Evolutionary conservation across 2,329 filamentous ascomycete species (phyloP).

Genomic region (Penicillium nordicum): DNA sequence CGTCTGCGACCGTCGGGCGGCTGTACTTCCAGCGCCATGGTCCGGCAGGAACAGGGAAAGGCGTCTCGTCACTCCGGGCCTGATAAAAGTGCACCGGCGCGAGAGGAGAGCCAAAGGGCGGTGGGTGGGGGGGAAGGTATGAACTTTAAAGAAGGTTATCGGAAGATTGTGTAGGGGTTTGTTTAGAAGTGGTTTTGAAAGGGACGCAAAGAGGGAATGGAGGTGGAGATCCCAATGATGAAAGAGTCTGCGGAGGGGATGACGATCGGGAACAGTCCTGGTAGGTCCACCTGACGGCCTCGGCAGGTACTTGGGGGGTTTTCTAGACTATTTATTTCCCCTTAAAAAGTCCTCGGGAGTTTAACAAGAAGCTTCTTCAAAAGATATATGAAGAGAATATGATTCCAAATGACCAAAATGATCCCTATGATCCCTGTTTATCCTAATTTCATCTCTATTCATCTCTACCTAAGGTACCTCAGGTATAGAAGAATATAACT

Average conservation of each 20-base stretch:
- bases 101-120: slow-evolving; percentile 28
- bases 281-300: slow-evolving; percentile 32
- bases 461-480: background rate
- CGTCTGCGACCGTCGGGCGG: slow-evolving; percentile 54
- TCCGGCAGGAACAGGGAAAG: slow-evolving; percentile 33
- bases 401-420: too few species aligned
- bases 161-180: slow-evolving; percentile 9
- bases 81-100: slow-evolving; percentile 31
- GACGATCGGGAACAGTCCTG: slow-evolving; percentile 16
- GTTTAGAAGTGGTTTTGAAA: slow-evolving; percentile 15
- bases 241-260: slow-evolving; percentile 27
- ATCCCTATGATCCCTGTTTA: background rate
- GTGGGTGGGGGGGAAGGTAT: background rate
- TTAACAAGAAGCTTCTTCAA: slow-evolving; percentile 1
- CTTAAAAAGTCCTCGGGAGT: slow-evolving; percentile 1
- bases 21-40: slow-evolving; percentile 49
- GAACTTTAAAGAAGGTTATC: slow-evolving; percentile 9
- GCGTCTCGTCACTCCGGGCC: slow-evolving; percentile 40
- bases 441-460: background rate
- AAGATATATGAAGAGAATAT: slow-evolving; percentile 9
- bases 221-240: slow-evolving; percentile 21
- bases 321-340: background rate
- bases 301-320: slow-evolving; percentile 16
- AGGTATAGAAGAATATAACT: background rate
- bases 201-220: slow-evolving; percentile 11